These are phyloP conservation scores for Nothophoma quercina DNA, from an alignment of 2,329 filamentous ascomycete genomes.

Conservation along the genomic window DNA sequence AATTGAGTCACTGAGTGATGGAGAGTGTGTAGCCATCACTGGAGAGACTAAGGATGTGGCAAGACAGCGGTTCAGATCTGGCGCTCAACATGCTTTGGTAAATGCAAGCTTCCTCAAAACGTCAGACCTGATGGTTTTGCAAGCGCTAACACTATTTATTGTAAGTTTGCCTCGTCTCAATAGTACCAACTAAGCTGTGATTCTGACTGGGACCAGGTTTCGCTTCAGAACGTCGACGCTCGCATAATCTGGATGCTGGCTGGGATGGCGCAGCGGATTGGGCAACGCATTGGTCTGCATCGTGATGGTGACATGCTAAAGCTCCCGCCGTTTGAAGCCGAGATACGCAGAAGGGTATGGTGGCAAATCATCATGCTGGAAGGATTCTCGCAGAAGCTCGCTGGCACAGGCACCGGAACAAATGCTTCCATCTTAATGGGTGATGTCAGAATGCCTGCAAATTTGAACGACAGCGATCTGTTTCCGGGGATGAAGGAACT, in stretches of 20 bases:
- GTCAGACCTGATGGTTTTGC: constrained; percentile 69
- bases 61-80: constrained; percentile 63
- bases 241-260: constrained; percentile 70
- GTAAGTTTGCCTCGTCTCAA: constrained; percentile 52
- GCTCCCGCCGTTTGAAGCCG: constrained; percentile 64
- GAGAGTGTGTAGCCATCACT: constrained; percentile 62
- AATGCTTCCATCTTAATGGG: constrained; percentile 53
- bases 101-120: constrained; percentile 72
- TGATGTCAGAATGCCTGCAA: constrained; percentile 59
- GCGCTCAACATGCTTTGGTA: constrained; percentile 69
- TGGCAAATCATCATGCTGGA: constrained; percentile 71
- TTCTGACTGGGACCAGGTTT: constrained; percentile 45
- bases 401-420: constrained; percentile 54
- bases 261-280: constrained; percentile 67
- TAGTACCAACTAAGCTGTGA: not conserved
- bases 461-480: constrained; percentile 62
- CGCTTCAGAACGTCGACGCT: constrained; percentile 55
- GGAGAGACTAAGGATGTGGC: constrained; percentile 62
- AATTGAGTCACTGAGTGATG: constrained; percentile 62
- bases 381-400: constrained; percentile 62
- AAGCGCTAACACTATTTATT: constrained; percentile 72
- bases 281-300: constrained; percentile 67
- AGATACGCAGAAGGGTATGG: constrained; percentile 64
- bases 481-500: constrained; percentile 54
- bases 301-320: constrained; percentile 63